Evolutionary conservation across 768 basidiomycete genomes (phyloP), one percentile per base, ranked within the genome.

Genomic region (Suillus placidus): DNA sequence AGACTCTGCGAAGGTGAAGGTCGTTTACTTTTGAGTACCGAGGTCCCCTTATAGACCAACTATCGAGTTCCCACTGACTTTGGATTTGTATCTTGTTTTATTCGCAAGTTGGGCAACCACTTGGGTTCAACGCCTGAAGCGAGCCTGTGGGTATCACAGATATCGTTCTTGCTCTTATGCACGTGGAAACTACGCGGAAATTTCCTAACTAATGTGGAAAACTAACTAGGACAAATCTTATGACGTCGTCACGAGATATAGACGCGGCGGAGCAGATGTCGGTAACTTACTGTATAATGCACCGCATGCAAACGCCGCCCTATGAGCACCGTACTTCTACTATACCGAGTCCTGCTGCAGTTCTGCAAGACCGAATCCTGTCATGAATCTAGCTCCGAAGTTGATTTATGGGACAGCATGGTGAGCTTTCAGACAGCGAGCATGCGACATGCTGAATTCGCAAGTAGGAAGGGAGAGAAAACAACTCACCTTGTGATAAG

Each of bases 401-500:
- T 82, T 87, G 45, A 84, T 88, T 62, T 88, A 88, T 60, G 87
- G 87, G 42, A 87, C 87, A 54, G 87, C 87, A 65, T 88, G 87
- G 87, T 86, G 68, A 74, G 76, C 52, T 40, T 56, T 40, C 26
- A 56, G 35, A 58, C 10, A 61, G 34, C 20, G n/a, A n/a, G 16
- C 7, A n/a, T 23, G 26, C 30, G 52, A 23, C 26, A 51, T 47
- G 58, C 26, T 65, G 42, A 57, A 65, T 52, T 40, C 37, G 61
- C 62, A 58, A 52, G 26, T 69, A 93, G 92, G 93, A 95, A 95
- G 80, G 88, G 88, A 71, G 89, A 90, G 63, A 76, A 82, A 30
- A 95, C 94, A 1, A 78, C 87, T 0, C 77, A 80, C 5, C 83
- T 94, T 3, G 92, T 94, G 23, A 78, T 89, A 60, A 83, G 80